Conservation (phyloP, 148 eudicot species). For the Cornus kousa region DNA sequence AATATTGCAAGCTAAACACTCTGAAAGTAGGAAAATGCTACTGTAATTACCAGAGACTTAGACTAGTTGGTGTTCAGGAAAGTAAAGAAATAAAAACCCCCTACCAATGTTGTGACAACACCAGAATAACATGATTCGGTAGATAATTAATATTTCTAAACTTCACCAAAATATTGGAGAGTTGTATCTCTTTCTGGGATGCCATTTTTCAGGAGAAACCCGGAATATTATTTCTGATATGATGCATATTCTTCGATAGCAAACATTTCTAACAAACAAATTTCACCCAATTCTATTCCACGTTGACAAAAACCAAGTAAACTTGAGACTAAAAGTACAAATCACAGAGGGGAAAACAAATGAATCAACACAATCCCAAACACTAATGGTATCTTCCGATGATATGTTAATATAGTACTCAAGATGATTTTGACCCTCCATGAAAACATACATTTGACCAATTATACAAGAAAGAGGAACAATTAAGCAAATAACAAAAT, state of each 20-base stretch:
- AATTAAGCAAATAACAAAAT: too few relatives aligned
- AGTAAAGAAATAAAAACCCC: background rate
- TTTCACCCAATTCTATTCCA: background rate
- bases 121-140: background rate
- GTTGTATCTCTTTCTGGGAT: background rate
- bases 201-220: too few relatives aligned
- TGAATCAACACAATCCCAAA: too few relatives aligned
- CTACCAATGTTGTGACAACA: background rate
- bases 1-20: background rate
- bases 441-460: background rate
- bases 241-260: background rate
- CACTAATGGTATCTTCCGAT: background rate
- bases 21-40: background rate
- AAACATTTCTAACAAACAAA: background rate
- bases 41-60: background rate
- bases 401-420: background rate
- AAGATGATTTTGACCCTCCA: background rate
- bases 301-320: background rate
- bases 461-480: too few relatives aligned
- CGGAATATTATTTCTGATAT: background rate
- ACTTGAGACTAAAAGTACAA: background rate
- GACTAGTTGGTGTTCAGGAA: too few relatives aligned
- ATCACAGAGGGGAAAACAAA: background rate
- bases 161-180: background rate
- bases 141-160: background rate